Conservation (phyloP, 768 basidiomycete genomes). For the Pisolithus sp. region DNA sequence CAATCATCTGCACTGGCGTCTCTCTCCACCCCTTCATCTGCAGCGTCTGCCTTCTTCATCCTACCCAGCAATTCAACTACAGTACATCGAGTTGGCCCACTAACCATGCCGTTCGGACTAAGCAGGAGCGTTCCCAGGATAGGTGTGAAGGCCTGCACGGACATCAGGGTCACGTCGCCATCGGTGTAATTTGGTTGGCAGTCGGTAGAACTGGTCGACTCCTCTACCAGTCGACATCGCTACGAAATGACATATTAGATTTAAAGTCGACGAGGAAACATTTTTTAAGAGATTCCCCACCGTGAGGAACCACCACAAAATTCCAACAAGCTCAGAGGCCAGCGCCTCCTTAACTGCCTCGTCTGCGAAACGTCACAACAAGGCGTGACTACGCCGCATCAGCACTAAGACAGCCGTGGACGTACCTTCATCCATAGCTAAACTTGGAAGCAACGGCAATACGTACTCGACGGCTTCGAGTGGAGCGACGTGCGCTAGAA, state of each 20-base stretch:
- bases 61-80: slow-evolving; percentile 74
- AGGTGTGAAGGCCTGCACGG: slow-evolving; percentile 85
- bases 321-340: slow-evolving; percentile 66
- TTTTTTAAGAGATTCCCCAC: slow-evolving; percentile 26
- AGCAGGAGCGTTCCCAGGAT: slow-evolving; percentile 85
- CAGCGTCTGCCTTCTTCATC: slow-evolving; percentile 55
- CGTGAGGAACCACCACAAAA: slow-evolving; percentile 93
- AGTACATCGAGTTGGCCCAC: slow-evolving; percentile 64
- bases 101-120: slow-evolving; percentile 68
- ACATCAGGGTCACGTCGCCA: slow-evolving; percentile 41
- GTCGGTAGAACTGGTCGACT: slow-evolving; percentile 17
- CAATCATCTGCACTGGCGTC: slow-evolving; percentile 21
- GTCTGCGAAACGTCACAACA: slow-evolving; percentile 39
- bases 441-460: slow-evolving; percentile 76
- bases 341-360: slow-evolving; percentile 87
- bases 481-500: slow-evolving; percentile 71
- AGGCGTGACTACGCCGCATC: slow-evolving; percentile 2
- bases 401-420: neutral
- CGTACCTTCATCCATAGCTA: slow-evolving; percentile 83
- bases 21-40: slow-evolving; percentile 32
- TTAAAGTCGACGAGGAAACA: neutral
- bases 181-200: slow-evolving; percentile 9
- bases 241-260: slow-evolving; percentile 20
- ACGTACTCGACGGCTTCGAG: slow-evolving; percentile 92
- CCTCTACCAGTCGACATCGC: slow-evolving; percentile 64